These are phyloP conservation scores for Angomonas ambiguus DNA, from an alignment of 208 protist species.

Conservation along the genomic window DNA sequence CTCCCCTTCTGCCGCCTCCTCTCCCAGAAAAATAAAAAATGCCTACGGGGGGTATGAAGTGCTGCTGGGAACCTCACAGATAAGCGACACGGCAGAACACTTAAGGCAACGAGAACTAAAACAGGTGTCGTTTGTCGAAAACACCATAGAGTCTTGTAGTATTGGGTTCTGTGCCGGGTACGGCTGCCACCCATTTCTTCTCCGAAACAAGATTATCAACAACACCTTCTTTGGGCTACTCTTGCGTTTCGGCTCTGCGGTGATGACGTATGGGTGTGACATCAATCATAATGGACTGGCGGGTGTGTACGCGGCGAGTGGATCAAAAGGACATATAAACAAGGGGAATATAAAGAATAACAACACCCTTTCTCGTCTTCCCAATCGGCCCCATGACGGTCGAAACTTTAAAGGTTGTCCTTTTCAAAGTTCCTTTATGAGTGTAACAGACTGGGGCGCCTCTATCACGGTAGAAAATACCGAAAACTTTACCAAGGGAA, in stretches of 20 bases:
- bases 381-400: conserved; percentile 27
- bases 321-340: conserved; percentile 56
- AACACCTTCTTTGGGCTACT: conserved; percentile 87
- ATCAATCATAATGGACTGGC: conserved; percentile 68
- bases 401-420: conserved; percentile 39
- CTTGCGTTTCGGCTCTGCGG: conserved; percentile 58
- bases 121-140: conserved; percentile 72
- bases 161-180: conserved; percentile 70
- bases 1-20: neutral
- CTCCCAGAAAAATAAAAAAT: conserved; percentile 32
- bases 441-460: conserved; percentile 2
- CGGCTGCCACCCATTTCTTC: conserved; percentile 69
- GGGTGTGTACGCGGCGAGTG: conserved; percentile 65
- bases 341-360: conserved; percentile 43
- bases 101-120: conserved; percentile 42
- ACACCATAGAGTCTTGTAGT: conserved; percentile 62
- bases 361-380: conserved; percentile 64
- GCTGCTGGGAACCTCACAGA: conserved; percentile 48
- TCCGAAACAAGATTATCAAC: conserved; percentile 52
- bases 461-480: neutral
- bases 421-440: conserved; percentile 18
- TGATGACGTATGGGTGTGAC: conserved; percentile 49
- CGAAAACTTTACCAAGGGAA: neutral
- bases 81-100: conserved; percentile 38
- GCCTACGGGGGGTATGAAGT: conserved; percentile 52